Evolutionary conservation across 75 land plant genomes (phyloP).

Genomic region (Ceratopteris richardii): DNA sequence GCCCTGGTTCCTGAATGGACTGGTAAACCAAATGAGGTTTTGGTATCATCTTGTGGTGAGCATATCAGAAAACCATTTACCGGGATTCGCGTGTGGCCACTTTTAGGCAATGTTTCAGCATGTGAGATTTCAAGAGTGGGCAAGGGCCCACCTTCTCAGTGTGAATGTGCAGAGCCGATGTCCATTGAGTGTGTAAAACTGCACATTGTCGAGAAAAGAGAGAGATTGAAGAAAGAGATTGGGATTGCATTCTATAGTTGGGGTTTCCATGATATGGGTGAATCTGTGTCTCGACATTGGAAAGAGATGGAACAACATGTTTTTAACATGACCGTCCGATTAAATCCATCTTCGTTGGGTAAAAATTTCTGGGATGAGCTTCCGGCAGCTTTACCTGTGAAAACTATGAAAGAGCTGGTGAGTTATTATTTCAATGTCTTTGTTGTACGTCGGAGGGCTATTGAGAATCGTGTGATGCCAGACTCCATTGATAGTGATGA

Average conservation of each 20-base stretch:
- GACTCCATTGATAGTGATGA: slow-evolving; percentile 76
- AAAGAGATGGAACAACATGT: slow-evolving; percentile 50
- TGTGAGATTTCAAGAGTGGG: slow-evolving; percentile 24
- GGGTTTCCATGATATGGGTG: slow-evolving; percentile 84
- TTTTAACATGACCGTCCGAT: slow-evolving; percentile 36
- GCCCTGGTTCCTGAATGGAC: slow-evolving; percentile 59
- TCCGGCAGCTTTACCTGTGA: slow-evolving; percentile 29
- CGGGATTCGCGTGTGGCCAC: slow-evolving; percentile 56
- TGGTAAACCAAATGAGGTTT: slow-evolving; percentile 10
- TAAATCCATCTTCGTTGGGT: slow-evolving; percentile 25
- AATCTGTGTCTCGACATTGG: slow-evolving; percentile 67
- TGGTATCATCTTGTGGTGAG: not conserved
- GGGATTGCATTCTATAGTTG: slow-evolving; percentile 49
- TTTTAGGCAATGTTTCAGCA: not conserved
- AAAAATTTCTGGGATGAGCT: slow-evolving; percentile 54
- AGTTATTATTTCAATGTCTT: slow-evolving; percentile 95
- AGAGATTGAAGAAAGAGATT: slow-evolving; percentile 48
- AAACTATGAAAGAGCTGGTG: slow-evolving; percentile 36
- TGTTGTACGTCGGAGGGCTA: slow-evolving; percentile 51
- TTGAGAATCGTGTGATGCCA: slow-evolving; percentile 66
- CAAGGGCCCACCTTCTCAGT: slow-evolving; percentile 41
- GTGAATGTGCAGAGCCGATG: slow-evolving; percentile 45
- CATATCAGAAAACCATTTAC: slow-evolving; percentile 48
- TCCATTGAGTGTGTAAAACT: slow-evolving; percentile 67
- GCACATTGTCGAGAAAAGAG: slow-evolving; percentile 52